phyloP scores from a whole-genome alignment of 192 early-diverging fungal genomes.

The Dissophora globulifera region DNA sequence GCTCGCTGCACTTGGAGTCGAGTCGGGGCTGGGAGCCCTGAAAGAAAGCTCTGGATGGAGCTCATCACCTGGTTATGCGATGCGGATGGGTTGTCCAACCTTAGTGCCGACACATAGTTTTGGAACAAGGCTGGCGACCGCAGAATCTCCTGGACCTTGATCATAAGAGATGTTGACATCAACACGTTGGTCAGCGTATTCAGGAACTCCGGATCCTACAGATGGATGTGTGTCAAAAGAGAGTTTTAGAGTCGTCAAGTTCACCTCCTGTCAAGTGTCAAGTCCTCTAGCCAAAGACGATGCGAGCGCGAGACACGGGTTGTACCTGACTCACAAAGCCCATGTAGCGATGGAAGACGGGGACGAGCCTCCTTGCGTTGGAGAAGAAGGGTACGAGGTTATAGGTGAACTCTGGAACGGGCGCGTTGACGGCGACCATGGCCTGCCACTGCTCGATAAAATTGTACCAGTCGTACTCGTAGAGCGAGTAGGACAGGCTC shows the following conservation, averaged over 20 bases:
- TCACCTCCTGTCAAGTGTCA: no score
- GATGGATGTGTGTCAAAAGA: neutral
- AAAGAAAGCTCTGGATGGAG: conserved; percentile 51
- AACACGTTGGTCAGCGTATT: conserved; percentile 41
- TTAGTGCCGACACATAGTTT: conserved; percentile 48
- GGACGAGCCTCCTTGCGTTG: conserved; percentile 35
- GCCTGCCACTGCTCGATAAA: conserved; percentile 51
- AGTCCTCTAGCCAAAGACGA: neutral
- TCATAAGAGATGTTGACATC: conserved; percentile 42
- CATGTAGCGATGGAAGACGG: conserved; percentile 55
- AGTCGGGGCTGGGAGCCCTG: conserved; percentile 29
- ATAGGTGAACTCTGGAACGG: conserved; percentile 39
- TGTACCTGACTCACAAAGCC: conserved; percentile 37
- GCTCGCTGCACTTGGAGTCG: conserved; percentile 47
- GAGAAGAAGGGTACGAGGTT: conserved; percentile 57
- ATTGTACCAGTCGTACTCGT: conserved; percentile 52
- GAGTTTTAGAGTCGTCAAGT: no score
- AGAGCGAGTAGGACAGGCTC: conserved; percentile 43
- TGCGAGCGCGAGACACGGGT: neutral
- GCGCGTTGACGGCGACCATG: conserved; percentile 48
- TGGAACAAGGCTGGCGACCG: conserved; percentile 25
- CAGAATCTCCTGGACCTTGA: conserved; percentile 31
- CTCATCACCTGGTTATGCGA: conserved; percentile 56
- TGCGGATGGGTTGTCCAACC: conserved; percentile 55
- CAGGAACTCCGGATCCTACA: conserved; percentile 33